Conservation (phyloP, 208 protist genomes). For the Wallacemonas sp. region DNA sequence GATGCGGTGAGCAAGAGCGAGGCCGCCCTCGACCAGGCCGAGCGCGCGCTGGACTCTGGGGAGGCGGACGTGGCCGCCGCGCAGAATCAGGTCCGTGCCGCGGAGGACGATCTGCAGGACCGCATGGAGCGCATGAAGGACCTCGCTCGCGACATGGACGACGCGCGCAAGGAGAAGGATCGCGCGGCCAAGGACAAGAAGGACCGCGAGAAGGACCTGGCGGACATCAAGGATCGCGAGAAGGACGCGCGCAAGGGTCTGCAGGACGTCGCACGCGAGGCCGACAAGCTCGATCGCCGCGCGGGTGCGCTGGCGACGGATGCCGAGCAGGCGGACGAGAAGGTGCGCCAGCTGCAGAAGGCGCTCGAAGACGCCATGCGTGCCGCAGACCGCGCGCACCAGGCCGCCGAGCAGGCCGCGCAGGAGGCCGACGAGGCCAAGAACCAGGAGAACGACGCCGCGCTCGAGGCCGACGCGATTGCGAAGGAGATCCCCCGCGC, state of each 20-base stretch:
- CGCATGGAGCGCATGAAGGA: constrained; percentile 82
- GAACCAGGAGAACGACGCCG: constrained; percentile 64
- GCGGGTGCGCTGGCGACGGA: constrained; percentile 60
- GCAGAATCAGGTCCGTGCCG: constrained; percentile 51
- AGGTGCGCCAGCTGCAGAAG: constrained; percentile 85
- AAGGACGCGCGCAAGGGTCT: constrained; percentile 72
- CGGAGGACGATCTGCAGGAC: constrained; percentile 80
- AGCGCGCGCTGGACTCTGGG: constrained; percentile 49
- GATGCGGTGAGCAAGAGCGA: constrained; percentile 73
- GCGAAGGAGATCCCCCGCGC: constrained; percentile 71
- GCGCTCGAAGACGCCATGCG: constrained; percentile 84
- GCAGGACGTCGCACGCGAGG: constrained; percentile 75
- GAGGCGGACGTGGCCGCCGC: constrained; percentile 66
- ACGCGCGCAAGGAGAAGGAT: constrained; percentile 77
- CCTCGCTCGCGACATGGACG: constrained; percentile 81
- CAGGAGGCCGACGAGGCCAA: constrained; percentile 70
- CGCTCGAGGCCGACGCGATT: constrained; percentile 67
- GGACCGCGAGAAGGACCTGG: constrained; percentile 78
- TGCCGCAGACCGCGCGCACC: constrained; percentile 69
- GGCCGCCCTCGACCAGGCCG: constrained; percentile 53
- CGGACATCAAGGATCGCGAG: constrained; percentile 69
- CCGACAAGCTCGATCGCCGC: constrained; percentile 77
- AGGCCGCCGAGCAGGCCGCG: constrained; percentile 66
- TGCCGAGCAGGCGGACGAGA: constrained; percentile 76
- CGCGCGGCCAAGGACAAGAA: constrained; percentile 76